phyloP scores from a whole-genome alignment of 306 rosid species.

The Sicyos baderoa region DNA sequence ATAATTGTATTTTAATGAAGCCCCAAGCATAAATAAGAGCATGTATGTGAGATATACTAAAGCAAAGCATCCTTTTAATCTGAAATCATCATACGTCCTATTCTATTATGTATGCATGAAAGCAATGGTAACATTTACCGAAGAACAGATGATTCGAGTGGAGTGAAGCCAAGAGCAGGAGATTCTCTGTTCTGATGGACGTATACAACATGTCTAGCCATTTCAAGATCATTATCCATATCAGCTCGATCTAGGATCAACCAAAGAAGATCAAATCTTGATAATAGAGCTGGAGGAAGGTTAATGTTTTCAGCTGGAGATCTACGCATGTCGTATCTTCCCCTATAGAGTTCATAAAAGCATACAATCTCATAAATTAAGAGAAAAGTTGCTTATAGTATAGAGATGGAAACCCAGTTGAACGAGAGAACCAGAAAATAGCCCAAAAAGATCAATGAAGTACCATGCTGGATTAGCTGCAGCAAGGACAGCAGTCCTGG shows the following conservation, averaged over 20 bases:
- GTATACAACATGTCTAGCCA: constrained; percentile 92
- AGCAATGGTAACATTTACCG: constrained; percentile 45
- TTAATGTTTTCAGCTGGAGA: constrained; percentile 98
- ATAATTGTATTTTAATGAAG: not conserved
- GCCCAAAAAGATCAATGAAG: not conserved
- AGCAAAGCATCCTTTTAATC: constrained; percentile 15
- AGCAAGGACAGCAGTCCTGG: constrained; percentile 97
- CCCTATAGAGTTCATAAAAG: constrained; percentile 49
- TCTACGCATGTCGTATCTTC: constrained; percentile 90
- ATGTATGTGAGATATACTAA: constrained; percentile 1
- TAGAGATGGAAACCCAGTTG: constrained; percentile 10
- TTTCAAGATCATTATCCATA: constrained; percentile 92
- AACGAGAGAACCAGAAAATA: constrained; percentile 15
- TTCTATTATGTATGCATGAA: constrained; percentile 12
- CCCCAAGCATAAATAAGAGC: constrained; percentile 1
- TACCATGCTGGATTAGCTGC: constrained; percentile 99
- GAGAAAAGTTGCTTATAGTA: constrained; percentile 11
- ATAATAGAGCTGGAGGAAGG: constrained; percentile 90
- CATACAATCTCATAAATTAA: constrained; percentile 18
- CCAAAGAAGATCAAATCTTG: constrained; percentile 96
- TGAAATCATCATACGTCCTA: not conserved
- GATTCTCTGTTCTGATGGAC: constrained; percentile 92
- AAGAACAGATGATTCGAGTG: constrained; percentile 90
- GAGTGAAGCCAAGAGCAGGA: constrained; percentile 87
- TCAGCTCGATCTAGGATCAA: constrained; percentile 97